Conservation (phyloP, 495 filamentous ascomycete species). For the Neurospora sp. region DNA sequence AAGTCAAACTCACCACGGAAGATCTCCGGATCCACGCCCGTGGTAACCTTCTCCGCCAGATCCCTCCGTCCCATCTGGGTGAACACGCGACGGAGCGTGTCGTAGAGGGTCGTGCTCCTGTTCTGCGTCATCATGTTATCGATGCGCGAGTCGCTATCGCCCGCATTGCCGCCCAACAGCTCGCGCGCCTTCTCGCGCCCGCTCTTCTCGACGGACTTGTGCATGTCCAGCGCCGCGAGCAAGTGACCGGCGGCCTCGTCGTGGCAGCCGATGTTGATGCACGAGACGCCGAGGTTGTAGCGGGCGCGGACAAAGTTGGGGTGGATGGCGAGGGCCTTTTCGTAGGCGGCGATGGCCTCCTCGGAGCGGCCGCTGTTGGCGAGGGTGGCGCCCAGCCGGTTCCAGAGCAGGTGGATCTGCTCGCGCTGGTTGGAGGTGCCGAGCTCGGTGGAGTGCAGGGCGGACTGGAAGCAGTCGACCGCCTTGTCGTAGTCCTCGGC, state of each 20-base stretch:
- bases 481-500: conserved; percentile 97
- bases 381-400: conserved; percentile 89
- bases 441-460: conserved; percentile 69
- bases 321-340: conserved; percentile 75
- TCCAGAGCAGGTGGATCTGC: conserved; percentile 92
- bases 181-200: conserved; percentile 73
- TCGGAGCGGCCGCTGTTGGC: conserved; percentile 89
- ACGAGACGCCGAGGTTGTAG: conserved; percentile 92
- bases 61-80: conserved; percentile 87
- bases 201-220: conserved; percentile 82
- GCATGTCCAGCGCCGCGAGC: conserved; percentile 91
- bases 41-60: conserved; percentile 73
- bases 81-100: conserved; percentile 86
- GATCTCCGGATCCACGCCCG: conserved; percentile 81
- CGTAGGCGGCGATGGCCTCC: conserved; percentile 94
- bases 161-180: conserved; percentile 55
- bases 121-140: conserved; percentile 83
- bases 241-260: conserved; percentile 89
- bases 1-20: conserved; percentile 62
- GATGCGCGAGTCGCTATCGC: conserved; percentile 50
- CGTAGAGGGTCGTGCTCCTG: conserved; percentile 90
- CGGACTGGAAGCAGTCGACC: conserved; percentile 93
- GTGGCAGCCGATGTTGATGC: conserved; percentile 95
- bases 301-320: conserved; percentile 94
- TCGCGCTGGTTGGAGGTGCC: conserved; percentile 63